phyloP scores from a whole-genome alignment of 2,329 filamentous ascomycete species.

The Grosmannia clavigera region DNA sequence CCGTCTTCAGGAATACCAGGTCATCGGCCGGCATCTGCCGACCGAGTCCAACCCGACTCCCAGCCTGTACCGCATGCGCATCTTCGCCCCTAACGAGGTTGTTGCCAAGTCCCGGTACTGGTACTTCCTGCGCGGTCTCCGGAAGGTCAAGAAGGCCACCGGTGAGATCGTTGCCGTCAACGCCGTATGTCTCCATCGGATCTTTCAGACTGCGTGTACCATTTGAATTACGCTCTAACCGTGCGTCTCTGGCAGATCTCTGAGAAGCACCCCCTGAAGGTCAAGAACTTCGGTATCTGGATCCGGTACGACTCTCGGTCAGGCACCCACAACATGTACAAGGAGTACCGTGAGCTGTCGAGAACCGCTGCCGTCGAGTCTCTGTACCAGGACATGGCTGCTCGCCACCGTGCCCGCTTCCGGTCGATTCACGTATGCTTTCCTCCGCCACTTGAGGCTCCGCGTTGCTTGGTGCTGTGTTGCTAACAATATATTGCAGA shows the following conservation, averaged over 20 bases:
- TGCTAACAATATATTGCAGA: conserved; percentile 38
- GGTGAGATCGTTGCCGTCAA: conserved; percentile 98
- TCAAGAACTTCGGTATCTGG: conserved; percentile 99
- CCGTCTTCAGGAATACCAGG: conserved; percentile 99
- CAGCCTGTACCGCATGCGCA: conserved; percentile 99
- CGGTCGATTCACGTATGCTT: conserved; percentile 89
- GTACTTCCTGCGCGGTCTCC: conserved; percentile 99
- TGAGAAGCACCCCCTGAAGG: conserved; percentile 98
- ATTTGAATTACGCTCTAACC: neutral
- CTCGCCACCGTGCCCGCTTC: conserved; percentile 96
- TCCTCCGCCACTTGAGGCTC: conserved; percentile 10
- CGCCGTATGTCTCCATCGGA: conserved; percentile 50
- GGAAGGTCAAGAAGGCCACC: conserved; percentile 99
- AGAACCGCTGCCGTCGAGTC: conserved; percentile 90
- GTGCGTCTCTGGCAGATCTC: conserved; percentile 51
- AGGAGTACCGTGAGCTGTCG: conserved; percentile 99
- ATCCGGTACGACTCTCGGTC: conserved; percentile 99
- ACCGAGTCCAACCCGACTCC: conserved; percentile 93
- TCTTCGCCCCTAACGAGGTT: conserved; percentile 95
- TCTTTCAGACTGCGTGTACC: neutral
- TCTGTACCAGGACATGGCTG: conserved; percentile 99
- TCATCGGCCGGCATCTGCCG: conserved; percentile 98
- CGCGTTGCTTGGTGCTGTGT: neutral
- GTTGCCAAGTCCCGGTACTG: conserved; percentile 99
- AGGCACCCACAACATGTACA: conserved; percentile 99